Base-by-base conservation (phyloP, 805 yeast genomes). In the Zygosaccharomyces bailii region DNA sequence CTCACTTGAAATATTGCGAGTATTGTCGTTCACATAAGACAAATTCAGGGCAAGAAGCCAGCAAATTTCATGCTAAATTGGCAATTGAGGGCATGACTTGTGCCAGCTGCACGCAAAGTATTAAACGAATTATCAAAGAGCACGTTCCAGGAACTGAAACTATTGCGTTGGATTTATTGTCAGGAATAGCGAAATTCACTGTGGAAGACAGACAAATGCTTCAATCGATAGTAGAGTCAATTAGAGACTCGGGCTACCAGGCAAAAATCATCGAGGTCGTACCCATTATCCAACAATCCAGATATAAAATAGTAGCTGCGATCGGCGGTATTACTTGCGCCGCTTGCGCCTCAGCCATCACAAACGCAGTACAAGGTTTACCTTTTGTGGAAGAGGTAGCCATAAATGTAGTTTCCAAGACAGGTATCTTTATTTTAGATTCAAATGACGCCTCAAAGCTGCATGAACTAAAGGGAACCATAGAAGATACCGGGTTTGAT, bases 241-340 rank as follows among this genome's bases (percentile, higher is more conserved):
- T 84, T 6, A 64, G 69, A 13, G 78, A 75, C 10, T 58, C 66
- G 1, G 79, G 78, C 1, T 71, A 70, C 52, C 73, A 72, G 5
- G 75, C 81, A 33, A 73, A 69, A 14, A 63, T 83, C 10, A 57
- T 79, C 5, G 87, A 83, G 51, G 67, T 83, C 6, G 57, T 80
- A 17, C 89, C 87, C 1, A 73, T 81, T 2, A 72, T 72, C 24
- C 66, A 75, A 25, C 67, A 77, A 5, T 55, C 67, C 4, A 74
- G 72, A 44, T 75, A 68, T 52, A 74, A 73, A 52, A 75, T 82
- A 6, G 67, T 72, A 8, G 88, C 87, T 0, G 65, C 79, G 0
- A 78, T 85, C 34, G 85, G 83, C 8, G 91, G 90, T 3, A 83
- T 84, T 61, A 79, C 88, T 0, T 85, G 91, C 64, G 80, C 85